Base-by-base conservation (phyloP, 441 rosid genomes). In the Adansonia gregorii region DNA sequence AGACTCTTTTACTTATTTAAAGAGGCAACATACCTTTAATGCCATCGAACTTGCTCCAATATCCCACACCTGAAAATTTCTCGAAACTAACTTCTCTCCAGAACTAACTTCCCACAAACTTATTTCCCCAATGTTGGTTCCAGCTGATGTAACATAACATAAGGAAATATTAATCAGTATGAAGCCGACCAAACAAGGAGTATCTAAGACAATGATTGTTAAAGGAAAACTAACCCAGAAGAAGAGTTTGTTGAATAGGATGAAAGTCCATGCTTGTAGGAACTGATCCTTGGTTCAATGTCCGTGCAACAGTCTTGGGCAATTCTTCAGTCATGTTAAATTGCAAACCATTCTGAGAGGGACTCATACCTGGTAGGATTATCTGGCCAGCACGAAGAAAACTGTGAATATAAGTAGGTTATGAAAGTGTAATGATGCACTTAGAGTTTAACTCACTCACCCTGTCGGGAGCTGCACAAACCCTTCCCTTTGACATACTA, bases 221-320 rank as follows among this genome's bases (percentile, higher is more conserved):
- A 43, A 82, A 67, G 45, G 54, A 55, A 51, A 77, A 65, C 78
- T 65, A 59, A 86, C 89, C 87, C 58, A 86, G 81, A 75, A 86
- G 89, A 6, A 81, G 64, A 70, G 79, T 82, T 64, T 81, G 89
- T 51, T 79, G 85, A 72, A 54, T 0, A 61, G 87, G 89, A 79
- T 86, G 89, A 55, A 86, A 86, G 74, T 86, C 86, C 87, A 86
- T 84, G 83, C 85, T 84, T 66, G 78, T 82, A 39, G 87, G 77
- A 58, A 46, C 31, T 31, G 87, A 79, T n/a, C 82, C 83, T 60
- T 77, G 82, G 73, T 75, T 59, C 68, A 76, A 48, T 8, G 79
- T 79, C 67, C 88, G 80, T 2, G 84, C 85, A 17, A 89, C 85
- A 72, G 61, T 78, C 83, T 75, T 87, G 8, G 91, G 93, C 41